Percentiles rank a stretch among this genome's conserved stretches.
Evolutionary conservation across 495 filamentous ascomycete genomes (phyloP).

Genomic region (Astrothelium subdiscretum): DNA sequence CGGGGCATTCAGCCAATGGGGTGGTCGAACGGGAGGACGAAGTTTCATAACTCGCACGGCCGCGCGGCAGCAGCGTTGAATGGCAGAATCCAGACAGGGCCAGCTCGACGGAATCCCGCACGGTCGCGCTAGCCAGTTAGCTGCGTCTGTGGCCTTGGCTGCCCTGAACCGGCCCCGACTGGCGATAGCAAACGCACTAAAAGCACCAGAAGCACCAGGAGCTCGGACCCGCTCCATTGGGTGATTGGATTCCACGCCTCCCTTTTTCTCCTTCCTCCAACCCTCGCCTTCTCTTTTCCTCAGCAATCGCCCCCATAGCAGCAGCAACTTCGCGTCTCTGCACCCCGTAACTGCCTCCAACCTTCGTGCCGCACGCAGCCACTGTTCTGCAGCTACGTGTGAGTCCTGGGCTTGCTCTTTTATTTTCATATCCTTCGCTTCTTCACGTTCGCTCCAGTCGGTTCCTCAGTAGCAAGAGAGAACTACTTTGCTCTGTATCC

Average conservation of each 20-base stretch:
- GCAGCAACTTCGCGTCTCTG: background rate
- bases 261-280: background rate
- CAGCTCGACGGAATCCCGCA: background rate
- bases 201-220: too few relatives aligned
- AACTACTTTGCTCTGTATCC: conserved; percentile 1
- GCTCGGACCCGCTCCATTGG: background rate
- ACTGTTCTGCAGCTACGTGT: background rate
- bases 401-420: background rate
- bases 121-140: background rate
- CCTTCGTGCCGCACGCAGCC: background rate
- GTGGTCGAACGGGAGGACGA: background rate
- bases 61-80: background rate
- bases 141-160: too few relatives aligned
- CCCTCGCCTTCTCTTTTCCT: background rate
- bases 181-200: background rate
- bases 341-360: background rate
- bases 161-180: too few relatives aligned
- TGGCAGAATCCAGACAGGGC: background rate
- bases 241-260: background rate
- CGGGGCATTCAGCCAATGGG: background rate
- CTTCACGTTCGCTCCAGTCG: background rate
- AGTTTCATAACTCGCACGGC: background rate
- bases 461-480: background rate
- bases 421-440: background rate
- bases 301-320: background rate